These are phyloP conservation scores for Coniochaeta prunicola DNA, from an alignment of 2,329 filamentous ascomycete genomes.

Conservation along the genomic window DNA sequence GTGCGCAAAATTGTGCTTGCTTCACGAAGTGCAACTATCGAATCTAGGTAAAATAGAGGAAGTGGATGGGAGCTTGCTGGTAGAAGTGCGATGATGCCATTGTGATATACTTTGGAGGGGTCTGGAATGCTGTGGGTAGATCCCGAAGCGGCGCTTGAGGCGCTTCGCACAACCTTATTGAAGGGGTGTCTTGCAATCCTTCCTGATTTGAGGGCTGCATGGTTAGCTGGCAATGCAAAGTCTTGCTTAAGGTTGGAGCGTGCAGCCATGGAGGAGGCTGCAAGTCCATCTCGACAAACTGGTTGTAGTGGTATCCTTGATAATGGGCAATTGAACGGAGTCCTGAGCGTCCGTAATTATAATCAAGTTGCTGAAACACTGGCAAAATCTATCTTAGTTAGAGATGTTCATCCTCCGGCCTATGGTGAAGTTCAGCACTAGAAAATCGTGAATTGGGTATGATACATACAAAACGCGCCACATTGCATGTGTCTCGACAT, in stretches of 20 bases:
- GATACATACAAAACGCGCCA: neutral
- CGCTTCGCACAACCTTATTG: neutral
- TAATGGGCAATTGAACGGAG: too few species aligned
- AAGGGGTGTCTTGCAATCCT: neutral
- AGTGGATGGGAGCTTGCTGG: neutral
- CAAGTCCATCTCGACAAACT: too few species aligned
- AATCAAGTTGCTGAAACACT: too few species aligned
- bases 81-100: neutral
- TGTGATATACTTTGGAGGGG: neutral
- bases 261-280: too few species aligned
- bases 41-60: neutral
- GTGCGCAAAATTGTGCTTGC: neutral
- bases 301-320: too few species aligned
- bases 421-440: neutral
- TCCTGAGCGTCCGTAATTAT: too few species aligned
- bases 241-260: too few species aligned
- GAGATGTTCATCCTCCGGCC: too few species aligned
- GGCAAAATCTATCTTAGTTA: too few species aligned
- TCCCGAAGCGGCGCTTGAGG: neutral
- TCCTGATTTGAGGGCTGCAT: neutral
- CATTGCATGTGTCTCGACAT: neutral
- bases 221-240: neutral
- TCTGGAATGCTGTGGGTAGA: neutral
- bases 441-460: neutral
- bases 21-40: neutral